Percentiles rank a stretch among this genome's conserved stretches.
Conservation (phyloP, 2,329 filamentous ascomycete genomes). For the Xylariaceae sp. region DNA sequence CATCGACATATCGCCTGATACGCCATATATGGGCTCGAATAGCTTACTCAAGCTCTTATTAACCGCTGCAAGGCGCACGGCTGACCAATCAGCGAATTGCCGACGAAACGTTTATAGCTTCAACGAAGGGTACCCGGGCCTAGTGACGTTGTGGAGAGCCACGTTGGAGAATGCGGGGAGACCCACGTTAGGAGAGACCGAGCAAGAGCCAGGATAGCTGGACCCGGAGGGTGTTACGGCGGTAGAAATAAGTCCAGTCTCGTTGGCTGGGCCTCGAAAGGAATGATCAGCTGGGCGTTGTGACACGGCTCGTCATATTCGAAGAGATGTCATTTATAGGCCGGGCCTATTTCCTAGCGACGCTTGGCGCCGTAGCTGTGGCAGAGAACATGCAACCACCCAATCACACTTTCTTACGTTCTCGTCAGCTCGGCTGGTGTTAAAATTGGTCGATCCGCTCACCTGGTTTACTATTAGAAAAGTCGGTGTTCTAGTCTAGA, state of each 20-base stretch:
- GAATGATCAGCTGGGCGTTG: neutral
- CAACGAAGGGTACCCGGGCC: conserved; percentile 14
- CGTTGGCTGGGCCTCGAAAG: neutral
- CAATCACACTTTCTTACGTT: conserved; percentile 18
- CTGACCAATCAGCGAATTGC: conserved; percentile 36
- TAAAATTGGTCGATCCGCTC: conserved; percentile 22
- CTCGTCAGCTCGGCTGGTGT: conserved; percentile 19
- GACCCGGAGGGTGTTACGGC: conserved; percentile 19
- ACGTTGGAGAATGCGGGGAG: conserved; percentile 25
- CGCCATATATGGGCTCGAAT: conserved; percentile 9
- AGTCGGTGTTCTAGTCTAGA: conserved; percentile 8
- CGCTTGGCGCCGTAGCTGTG: conserved; percentile 27
- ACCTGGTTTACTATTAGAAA: conserved; percentile 26
- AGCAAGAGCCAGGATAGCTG: neutral
- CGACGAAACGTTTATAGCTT: conserved; percentile 26
- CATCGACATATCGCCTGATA: conserved; percentile 14
- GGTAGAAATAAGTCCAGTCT: conserved; percentile 20
- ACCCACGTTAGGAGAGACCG: neutral
- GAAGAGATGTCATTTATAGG: neutral
- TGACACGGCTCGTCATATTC: neutral
- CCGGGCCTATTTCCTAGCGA: conserved; percentile 13
- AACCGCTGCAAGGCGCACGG: conserved; percentile 16
- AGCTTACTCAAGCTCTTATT: conserved; percentile 30
- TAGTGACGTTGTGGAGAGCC: conserved; percentile 26
- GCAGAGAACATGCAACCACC: conserved; percentile 24